Evolutionary conservation across 306 rosid genomes (phyloP).

Genomic region (Fragaria vesca): DNA sequence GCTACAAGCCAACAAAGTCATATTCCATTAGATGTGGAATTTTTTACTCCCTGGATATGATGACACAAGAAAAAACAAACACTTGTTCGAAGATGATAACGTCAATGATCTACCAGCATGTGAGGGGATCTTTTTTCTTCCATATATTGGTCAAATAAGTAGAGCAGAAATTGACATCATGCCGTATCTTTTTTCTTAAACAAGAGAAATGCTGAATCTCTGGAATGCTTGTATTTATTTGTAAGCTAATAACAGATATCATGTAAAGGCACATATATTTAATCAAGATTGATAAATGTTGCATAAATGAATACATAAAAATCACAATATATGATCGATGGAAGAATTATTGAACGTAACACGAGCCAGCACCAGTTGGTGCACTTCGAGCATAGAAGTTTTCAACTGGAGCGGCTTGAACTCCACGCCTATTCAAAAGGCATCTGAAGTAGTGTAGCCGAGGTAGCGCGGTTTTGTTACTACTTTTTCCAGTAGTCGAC

Average conservation of each 20-base stretch:
- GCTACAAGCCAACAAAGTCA: background rate
- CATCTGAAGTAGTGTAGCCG: slow-evolving; percentile 82
- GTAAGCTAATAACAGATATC: background rate
- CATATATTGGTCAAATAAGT: background rate
- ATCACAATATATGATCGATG: slow-evolving; percentile 1
- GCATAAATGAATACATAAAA: background rate
- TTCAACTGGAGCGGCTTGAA: slow-evolving; percentile 79
- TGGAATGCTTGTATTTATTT: too few species aligned
- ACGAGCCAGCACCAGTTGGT: slow-evolving; percentile 79
- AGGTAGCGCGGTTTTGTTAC: slow-evolving; percentile 45
- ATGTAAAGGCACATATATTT: background rate
- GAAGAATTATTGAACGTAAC: slow-evolving; percentile 62
- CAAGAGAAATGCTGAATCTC: too few species aligned
- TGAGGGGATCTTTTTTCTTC: background rate
- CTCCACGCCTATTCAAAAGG: slow-evolving; percentile 74
- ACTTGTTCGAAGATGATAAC: background rate
- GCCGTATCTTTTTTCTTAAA: background rate
- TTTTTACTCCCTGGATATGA: background rate
- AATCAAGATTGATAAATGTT: background rate
- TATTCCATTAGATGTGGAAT: background rate
- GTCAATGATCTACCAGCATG: background rate
- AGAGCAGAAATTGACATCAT: background rate
- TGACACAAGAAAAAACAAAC: background rate
- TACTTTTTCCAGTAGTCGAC: slow-evolving; percentile 34
- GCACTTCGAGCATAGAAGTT: slow-evolving; percentile 64